A percentile compares a stretch with the other conserved stretches of the same genome.
These are phyloP conservation scores for Tricholoma bakamatsutake DNA, from an alignment of 768 basidiomycete species.

Conservation along the genomic window DNA sequence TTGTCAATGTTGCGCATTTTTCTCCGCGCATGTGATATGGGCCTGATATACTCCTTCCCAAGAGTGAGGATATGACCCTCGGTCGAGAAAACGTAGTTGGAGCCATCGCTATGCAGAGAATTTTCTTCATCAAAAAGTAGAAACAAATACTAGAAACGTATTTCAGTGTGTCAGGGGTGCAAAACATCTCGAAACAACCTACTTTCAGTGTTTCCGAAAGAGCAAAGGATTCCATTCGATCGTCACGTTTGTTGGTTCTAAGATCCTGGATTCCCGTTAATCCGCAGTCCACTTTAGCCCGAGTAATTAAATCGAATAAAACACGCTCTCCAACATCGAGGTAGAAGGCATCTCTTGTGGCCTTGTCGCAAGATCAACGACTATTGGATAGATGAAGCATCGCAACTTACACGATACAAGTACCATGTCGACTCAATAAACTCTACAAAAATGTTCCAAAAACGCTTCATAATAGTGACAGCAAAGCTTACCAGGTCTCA, in stretches of 20 bases:
- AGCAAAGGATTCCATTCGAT: constrained; percentile 97
- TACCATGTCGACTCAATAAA: constrained; percentile 98
- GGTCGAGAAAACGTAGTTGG: constrained; percentile 89
- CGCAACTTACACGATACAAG: constrained; percentile 66
- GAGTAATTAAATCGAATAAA: constrained; percentile 63
- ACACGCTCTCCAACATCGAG: constrained; percentile 86
- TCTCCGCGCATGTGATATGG: constrained; percentile 52
- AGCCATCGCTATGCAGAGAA: constrained; percentile 64
- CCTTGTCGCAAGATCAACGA: constrained; percentile 40
- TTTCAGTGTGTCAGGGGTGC: not conserved
- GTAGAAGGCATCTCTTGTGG: constrained; percentile 89
- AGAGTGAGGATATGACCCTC: constrained; percentile 88
- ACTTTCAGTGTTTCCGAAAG: constrained; percentile 92
- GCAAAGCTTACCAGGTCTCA: constrained; percentile 57
- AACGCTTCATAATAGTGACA: not conserved
- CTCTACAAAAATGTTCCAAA: constrained; percentile 39
- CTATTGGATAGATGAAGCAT: not conserved
- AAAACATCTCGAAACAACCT: constrained; percentile 3
- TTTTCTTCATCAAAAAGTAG: constrained; percentile 88
- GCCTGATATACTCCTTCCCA: constrained; percentile 45
- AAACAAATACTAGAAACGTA: constrained; percentile 69
- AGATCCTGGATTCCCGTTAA: constrained; percentile 80
- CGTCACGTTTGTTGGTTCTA: constrained; percentile 69
- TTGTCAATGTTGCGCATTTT: constrained; percentile 57
- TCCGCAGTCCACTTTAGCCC: constrained; percentile 83